Conservation (phyloP, 1,284 basidiomycete genomes). For the Cerrena zonata region DNA sequence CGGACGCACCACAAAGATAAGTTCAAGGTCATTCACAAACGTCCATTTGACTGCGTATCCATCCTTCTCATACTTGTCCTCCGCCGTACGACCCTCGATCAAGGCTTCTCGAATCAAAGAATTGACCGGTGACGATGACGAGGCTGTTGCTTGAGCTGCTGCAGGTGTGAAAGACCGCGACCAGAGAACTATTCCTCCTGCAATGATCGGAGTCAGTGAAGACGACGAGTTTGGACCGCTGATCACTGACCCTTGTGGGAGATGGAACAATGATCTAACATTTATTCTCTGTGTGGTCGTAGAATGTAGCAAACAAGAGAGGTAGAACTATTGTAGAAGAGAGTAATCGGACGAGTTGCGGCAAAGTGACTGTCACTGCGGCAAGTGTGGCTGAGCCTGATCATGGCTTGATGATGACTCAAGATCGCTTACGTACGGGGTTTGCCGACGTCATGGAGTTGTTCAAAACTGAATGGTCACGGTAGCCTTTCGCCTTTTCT, state of each 20-base stretch:
- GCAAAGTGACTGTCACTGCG: too few relatives aligned
- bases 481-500: neutral
- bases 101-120: slow-evolving; percentile 84
- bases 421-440: neutral
- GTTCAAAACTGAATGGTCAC: neutral
- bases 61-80: slow-evolving; percentile 83
- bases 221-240: neutral
- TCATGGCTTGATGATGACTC: neutral
- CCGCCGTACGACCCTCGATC: slow-evolving; percentile 75
- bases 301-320: neutral
- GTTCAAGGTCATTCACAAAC: slow-evolving; percentile 85
- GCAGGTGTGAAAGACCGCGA: slow-evolving; percentile 86
- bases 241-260: slow-evolving; percentile 68
- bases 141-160: slow-evolving; percentile 65
- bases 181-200: slow-evolving; percentile 90
- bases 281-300: slow-evolving; percentile 22
- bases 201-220: slow-evolving; percentile 7
- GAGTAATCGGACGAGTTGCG: neutral
- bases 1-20: slow-evolving; percentile 83
- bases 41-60: slow-evolving; percentile 91
- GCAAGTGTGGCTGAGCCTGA: neutral
- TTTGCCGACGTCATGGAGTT: slow-evolving; percentile 1
- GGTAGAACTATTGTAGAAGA: neutral
- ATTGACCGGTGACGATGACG: slow-evolving; percentile 83
- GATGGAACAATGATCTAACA: slow-evolving; percentile 84